Conservation (phyloP, 2,329 filamentous ascomycete genomes). For the Ascochyta lentis region DNA sequence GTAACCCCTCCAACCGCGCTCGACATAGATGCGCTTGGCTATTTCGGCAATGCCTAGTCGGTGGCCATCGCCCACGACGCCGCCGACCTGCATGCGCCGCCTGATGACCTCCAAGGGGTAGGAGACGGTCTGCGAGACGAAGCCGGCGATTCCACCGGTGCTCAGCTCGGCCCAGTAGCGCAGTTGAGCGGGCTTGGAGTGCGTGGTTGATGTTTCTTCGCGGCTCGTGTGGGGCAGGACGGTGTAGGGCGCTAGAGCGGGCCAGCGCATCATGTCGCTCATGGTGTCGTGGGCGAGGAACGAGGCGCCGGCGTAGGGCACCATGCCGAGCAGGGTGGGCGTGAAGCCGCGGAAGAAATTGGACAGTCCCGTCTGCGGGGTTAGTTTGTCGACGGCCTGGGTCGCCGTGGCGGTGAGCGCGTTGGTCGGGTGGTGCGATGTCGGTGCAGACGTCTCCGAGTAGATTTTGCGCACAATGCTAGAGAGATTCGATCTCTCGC, state of each 20-base stretch:
- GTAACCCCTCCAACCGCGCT: constrained; percentile 81
- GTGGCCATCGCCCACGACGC: constrained; percentile 89
- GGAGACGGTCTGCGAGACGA: constrained; percentile 88
- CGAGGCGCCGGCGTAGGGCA: constrained; percentile 94
- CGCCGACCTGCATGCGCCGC: constrained; percentile 93
- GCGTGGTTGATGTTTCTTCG: constrained; percentile 46
- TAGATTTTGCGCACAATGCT: constrained; percentile 88
- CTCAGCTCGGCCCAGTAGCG: constrained; percentile 86
- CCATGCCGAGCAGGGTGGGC: constrained; percentile 90
- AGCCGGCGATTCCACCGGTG: constrained; percentile 83
- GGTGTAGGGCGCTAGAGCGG: constrained; percentile 72
- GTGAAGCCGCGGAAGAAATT: constrained; percentile 98
- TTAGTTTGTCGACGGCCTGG: constrained; percentile 58
- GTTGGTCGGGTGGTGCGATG: constrained; percentile 38
- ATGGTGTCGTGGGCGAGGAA: constrained; percentile 94
- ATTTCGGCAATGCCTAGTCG: constrained; percentile 81
- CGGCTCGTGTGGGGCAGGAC: constrained; percentile 68
- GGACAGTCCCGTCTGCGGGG: constrained; percentile 71
- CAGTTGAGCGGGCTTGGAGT: constrained; percentile 70
- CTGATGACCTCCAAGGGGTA: constrained; percentile 95
- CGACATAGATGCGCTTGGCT: constrained; percentile 72
- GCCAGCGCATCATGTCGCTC: constrained; percentile 80
- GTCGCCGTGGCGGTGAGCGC: constrained; percentile 51
- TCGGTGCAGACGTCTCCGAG: constrained; percentile 66
- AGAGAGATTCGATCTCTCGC: constrained; percentile 72